Base-by-base conservation (phyloP, 768 basidiomycete species). In the Lenzites betulinus region DNA sequence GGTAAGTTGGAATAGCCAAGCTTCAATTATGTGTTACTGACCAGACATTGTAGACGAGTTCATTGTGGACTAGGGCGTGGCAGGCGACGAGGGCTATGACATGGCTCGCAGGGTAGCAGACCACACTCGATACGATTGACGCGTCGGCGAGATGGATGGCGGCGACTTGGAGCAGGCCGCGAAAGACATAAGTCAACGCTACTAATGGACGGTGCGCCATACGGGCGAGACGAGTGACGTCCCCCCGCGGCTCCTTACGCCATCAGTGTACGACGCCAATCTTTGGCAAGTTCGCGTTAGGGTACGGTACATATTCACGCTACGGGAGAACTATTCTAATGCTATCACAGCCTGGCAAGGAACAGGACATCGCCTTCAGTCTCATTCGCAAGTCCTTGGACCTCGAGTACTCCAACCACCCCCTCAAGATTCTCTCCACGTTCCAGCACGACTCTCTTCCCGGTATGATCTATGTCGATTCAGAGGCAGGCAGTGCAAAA, bases 401-500 rank as follows among this genome's bases (percentile, higher is more conserved):
- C 67, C 79, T 89, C 25, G 91, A 96, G 71, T 90, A 87, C 72
- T 83, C 83, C 2, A 85, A 84, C 48, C 81, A 80, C 33, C 93
- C 94, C 0, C 83, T 98, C 41, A 82, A 82, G n/a, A 95, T 99
- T 66, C 78, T 91, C 44, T 93, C 97, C 8, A 93, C 93, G 7
- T 99, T 99, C 76, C 92, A 96, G 73, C 89, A 95, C 47, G 95
- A 98, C 72, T 95, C 95, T 2, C 79, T 99, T 2, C 87, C 91
- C 0, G 96, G 96, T 1, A 94, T 94, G 87, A 89, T 99, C 62
- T 99, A 98, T 70, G 88, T 99, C 48, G n/a, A n/a, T n/a, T n/a
- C n/a, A n/a, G 97, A 99, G 76, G 94, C 96, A 9, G 85, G 90
- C 51, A 90, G 90, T 62, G 82, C 93, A 30, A 87, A 92, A 60